Evolutionary conservation across 208 protist genomes (phyloP), one percentile per base, ranked within the genome.

Genomic region (Angomonas ambiguus): DNA sequence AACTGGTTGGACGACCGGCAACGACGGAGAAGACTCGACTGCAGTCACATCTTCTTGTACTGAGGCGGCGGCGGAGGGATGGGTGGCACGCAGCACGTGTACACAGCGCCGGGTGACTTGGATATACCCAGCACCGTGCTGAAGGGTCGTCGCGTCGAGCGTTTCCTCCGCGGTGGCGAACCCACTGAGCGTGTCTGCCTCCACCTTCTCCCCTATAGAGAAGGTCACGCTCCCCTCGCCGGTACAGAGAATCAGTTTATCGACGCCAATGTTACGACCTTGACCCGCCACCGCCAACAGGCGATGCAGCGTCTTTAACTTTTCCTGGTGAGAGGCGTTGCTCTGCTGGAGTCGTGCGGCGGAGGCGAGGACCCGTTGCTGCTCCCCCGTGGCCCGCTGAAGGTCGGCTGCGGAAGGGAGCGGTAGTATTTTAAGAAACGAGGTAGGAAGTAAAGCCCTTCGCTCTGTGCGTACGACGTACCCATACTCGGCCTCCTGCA

Each of bases 161-260:
- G 88, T 95, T 27, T 80, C 76, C 74, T 91, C 85, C 10, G 69
- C 65, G 3, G 82, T 87, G 11, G 77, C 75, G 73, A 95, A 91
- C 18, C 69, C 74, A 8, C 68, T 70, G 20, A 55, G 41, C 27
- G 79, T 86, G 70, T 92, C 85, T 22, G 63, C 70, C 77, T 91
- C 83, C 51, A 94, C 75, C 0, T 65, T 70, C 1, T 69, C 66
- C 22, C 74, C 74, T 42, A 92, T 73, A 5, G 48, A 74, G 67
- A 83, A 82, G 33, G 83, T 79, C 2, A 76, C 80, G 24, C 82
- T 92, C 32, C 79, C 80, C 53, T 90, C 76, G 2, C 66, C 61
- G 10, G 85, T 87, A 51, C 77, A 88, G n/a, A 94, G 72, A 31
- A 94, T 57, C 58, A 92, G 42, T 25, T 74, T 74, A 51, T 83